Percentiles rank a stretch among this genome's conserved stretches.
Conservation (phyloP, 2,329 filamentous ascomycete species). For the Aspergillus flavus region DNA sequence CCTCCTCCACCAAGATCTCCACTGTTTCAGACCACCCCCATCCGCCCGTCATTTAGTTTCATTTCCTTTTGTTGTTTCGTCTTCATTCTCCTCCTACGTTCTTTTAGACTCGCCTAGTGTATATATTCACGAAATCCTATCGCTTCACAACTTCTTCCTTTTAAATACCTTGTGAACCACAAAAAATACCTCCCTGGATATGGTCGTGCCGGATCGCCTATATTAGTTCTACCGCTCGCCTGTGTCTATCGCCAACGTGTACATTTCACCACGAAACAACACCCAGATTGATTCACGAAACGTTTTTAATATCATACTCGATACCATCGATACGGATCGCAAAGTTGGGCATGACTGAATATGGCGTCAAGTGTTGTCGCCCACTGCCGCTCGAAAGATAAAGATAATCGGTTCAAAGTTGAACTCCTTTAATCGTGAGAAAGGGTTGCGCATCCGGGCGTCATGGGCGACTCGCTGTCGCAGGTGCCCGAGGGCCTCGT, state of each 20-base stretch:
- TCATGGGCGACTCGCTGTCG: slow-evolving; percentile 20
- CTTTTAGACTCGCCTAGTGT: background rate
- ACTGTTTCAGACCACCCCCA: background rate
- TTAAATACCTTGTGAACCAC: background rate
- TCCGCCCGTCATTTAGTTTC: background rate
- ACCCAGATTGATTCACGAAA: background rate
- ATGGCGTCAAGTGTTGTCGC: background rate
- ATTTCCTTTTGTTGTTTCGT: background rate
- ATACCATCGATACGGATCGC: background rate
- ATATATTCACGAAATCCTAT: background rate
- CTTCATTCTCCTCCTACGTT: background rate
- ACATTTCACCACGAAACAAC: no score
- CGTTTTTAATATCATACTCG: background rate
- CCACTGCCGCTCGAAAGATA: background rate
- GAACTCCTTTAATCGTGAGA: background rate
- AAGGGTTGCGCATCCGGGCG: background rate
- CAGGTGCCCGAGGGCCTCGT: slow-evolving; percentile 32
- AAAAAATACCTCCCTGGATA: background rate
- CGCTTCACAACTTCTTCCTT: background rate
- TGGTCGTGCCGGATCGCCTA: background rate
- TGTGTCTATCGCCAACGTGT: background rate
- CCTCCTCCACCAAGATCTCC: background rate
- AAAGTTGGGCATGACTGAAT: background rate
- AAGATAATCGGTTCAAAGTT: background rate
- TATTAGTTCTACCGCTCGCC: background rate